phyloP scores from a whole-genome alignment of 2,329 filamentous ascomycete species.

The Ceratocystis variospora region DNA sequence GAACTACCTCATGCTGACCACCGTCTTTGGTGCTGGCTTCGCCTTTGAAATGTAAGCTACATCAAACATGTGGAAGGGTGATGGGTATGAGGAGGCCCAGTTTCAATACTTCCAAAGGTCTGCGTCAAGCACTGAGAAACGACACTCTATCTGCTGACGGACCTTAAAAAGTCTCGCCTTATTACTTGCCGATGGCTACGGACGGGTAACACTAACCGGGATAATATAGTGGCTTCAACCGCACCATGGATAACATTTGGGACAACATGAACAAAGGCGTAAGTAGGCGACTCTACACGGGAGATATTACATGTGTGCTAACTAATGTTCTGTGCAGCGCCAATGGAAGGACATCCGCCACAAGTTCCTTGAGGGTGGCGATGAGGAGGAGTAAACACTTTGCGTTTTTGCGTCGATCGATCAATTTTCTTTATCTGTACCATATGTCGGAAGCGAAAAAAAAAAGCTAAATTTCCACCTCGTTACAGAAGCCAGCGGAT shows the following conservation, averaged over 20 bases:
- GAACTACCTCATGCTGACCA: slow-evolving; percentile 76
- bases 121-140: neutral
- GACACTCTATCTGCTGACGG: neutral
- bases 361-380: slow-evolving; percentile 61
- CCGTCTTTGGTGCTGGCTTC: slow-evolving; percentile 79
- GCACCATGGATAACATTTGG: slow-evolving; percentile 72
- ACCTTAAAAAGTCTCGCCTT: no score
- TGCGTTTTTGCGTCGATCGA: neutral
- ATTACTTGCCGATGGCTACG: no score
- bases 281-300: slow-evolving; percentile 32
- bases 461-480: slow-evolving; percentile 14
- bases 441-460: slow-evolving; percentile 14
- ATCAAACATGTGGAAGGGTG: no score
- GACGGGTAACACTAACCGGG: slow-evolving; percentile 3
- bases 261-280: slow-evolving; percentile 83
- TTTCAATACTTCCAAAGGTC: neutral
- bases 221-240: slow-evolving; percentile 61
- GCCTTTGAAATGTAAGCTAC: slow-evolving; percentile 76
- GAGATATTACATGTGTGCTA: neutral
- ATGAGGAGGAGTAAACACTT: slow-evolving; percentile 44
- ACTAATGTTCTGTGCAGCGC: slow-evolving; percentile 43
- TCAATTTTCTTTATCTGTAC: slow-evolving; percentile 12
- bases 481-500: neutral
- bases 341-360: slow-evolving; percentile 99
- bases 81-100: neutral